Evolutionary conservation across 148 eudicot genomes (phyloP).

Genomic region (Vaccinium vitisidaea): DNA sequence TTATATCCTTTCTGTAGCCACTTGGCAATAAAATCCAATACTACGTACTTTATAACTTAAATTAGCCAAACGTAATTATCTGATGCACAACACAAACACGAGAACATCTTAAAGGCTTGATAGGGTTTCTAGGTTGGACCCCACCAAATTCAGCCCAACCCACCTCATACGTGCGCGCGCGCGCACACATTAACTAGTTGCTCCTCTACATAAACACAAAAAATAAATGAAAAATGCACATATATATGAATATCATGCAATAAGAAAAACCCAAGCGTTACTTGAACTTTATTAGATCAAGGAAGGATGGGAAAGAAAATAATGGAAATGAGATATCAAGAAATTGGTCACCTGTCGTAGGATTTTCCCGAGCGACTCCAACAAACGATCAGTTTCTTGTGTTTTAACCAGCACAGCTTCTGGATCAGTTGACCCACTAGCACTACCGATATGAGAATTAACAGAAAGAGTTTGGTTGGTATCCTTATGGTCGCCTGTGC

Average conservation of each 20-base stretch:
- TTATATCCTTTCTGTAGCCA: background rate
- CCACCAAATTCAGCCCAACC: background rate
- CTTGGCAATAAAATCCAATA: background rate
- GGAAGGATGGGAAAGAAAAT: background rate
- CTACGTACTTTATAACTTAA: background rate
- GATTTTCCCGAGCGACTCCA: slow-evolving; percentile 73
- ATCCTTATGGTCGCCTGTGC: slow-evolving; percentile 20
- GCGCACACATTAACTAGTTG: background rate
- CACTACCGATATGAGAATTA: slow-evolving; percentile 13
- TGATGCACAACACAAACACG: background rate
- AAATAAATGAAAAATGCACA: background rate
- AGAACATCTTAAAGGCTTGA: background rate
- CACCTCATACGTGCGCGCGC: background rate
- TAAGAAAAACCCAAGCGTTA: background rate
- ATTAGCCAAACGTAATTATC: background rate
- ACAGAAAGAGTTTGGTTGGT: slow-evolving; percentile 11
- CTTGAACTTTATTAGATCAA: background rate
- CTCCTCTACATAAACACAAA: background rate
- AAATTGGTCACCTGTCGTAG: slow-evolving; percentile 51
- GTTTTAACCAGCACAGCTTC: slow-evolving; percentile 31
- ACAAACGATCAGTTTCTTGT: slow-evolving; percentile 56
- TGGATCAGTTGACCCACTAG: slow-evolving; percentile 19
- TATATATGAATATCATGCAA: background rate
- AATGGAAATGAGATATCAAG: background rate
- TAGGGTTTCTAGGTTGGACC: background rate